Evolutionary conservation across 352 stramenopile species (phyloP).

Genomic region (Albugo laibachii): DNA sequence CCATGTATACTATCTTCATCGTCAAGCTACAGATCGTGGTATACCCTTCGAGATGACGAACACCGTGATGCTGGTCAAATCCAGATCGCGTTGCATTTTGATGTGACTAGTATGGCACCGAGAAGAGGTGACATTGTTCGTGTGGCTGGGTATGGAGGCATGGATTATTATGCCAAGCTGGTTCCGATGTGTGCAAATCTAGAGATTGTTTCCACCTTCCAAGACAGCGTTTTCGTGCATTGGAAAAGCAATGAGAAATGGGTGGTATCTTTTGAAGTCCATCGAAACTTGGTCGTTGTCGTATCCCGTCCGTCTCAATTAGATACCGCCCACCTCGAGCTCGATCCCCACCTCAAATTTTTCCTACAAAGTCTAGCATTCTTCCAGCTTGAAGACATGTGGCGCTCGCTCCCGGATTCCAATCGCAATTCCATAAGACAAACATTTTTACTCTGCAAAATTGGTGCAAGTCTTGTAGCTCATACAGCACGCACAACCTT

Average conservation of each 20-base stretch:
- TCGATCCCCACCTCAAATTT: slow-evolving; percentile 28
- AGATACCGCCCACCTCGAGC: slow-evolving; percentile 22
- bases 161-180: slow-evolving; percentile 50
- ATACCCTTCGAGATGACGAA: slow-evolving; percentile 27
- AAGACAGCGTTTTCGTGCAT: slow-evolving; percentile 38
- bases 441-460: slow-evolving; percentile 20
- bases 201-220: slow-evolving; percentile 37
- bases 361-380: slow-evolving; percentile 24
- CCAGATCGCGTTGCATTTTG: slow-evolving; percentile 35
- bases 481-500: slow-evolving; percentile 15
- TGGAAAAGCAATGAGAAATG: slow-evolving; percentile 38
- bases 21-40: slow-evolving; percentile 36
- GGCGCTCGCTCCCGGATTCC: slow-evolving; percentile 24
- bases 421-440: slow-evolving; percentile 21
- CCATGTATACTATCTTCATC: slow-evolving; percentile 32
- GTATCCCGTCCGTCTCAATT: slow-evolving; percentile 37
- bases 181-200: slow-evolving; percentile 21
- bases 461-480: slow-evolving; percentile 13
- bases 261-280: slow-evolving; percentile 35
- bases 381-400: slow-evolving; percentile 18
- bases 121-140: slow-evolving; percentile 36
- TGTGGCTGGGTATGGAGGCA: slow-evolving; percentile 31
- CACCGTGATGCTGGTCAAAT: slow-evolving; percentile 31
- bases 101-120: slow-evolving; percentile 21
- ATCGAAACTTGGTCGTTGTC: slow-evolving; percentile 42